phyloP scores from a whole-genome alignment of 1,139 yeast species.

The Yarrowia galli region DNA sequence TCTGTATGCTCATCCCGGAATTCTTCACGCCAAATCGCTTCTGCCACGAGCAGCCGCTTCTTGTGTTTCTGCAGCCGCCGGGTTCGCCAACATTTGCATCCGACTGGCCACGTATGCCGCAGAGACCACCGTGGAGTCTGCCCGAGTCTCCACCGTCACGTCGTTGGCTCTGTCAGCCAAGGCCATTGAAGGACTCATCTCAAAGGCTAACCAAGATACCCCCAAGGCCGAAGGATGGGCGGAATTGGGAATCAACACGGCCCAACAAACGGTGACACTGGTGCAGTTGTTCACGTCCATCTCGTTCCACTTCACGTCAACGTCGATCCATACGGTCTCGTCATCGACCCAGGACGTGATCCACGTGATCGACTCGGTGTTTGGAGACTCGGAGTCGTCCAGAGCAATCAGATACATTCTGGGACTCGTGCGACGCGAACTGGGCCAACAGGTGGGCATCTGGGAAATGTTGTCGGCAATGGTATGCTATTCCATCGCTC shows the following conservation, averaged over 20 bases:
- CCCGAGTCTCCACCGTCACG: conserved; percentile 47
- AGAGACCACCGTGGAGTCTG: conserved; percentile 47
- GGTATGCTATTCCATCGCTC: conserved; percentile 48
- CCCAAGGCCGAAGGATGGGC: conserved; percentile 46
- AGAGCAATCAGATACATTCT: conserved; percentile 49
- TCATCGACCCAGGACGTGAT: conserved; percentile 49
- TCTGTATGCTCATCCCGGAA: conserved; percentile 19
- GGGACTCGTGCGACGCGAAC: conserved; percentile 47
- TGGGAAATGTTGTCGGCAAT: conserved; percentile 48
- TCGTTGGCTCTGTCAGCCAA: conserved; percentile 48
- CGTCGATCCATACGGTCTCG: conserved; percentile 46
- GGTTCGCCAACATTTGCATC: conserved; percentile 43
- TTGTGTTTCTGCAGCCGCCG: conserved; percentile 27
- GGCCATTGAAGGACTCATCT: conserved; percentile 47
- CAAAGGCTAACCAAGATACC: conserved; percentile 48
- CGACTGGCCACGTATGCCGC: conserved; percentile 47
- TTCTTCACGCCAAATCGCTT: conserved; percentile 12
- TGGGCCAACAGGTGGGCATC: conserved; percentile 48
- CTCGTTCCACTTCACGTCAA: conserved; percentile 47
- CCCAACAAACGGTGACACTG: conserved; percentile 47
- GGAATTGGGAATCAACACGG: conserved; percentile 42
- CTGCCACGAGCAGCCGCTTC: conserved; percentile 19
- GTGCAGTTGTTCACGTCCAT: conserved; percentile 49
- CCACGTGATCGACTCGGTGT: conserved; percentile 48
- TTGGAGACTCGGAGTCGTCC: conserved; percentile 51